A percentile compares a stretch with the other conserved stretches of the same genome.
phyloP scores from a whole-genome alignment of 192 early-diverging fungal genomes.

The Spinellus fusiger region DNA sequence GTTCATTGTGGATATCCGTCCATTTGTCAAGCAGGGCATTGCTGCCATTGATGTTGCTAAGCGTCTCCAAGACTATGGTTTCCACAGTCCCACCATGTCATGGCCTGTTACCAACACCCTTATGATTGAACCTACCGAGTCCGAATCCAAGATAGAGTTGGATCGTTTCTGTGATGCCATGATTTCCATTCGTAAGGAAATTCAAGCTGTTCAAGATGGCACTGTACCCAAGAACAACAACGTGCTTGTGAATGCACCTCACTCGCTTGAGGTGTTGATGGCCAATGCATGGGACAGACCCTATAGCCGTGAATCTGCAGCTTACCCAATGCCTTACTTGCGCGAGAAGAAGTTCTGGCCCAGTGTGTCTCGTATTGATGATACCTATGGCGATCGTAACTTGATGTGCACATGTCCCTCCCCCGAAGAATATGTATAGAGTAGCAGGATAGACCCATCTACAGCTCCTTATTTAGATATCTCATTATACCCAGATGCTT shows the following conservation, averaged over 20 bases:
- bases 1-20: conserved; percentile 95
- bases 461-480: neutral
- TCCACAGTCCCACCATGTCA: conserved; percentile 99
- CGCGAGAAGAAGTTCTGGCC: conserved; percentile 97
- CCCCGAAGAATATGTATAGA: conserved; percentile 62
- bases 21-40: conserved; percentile 77
- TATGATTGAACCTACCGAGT: conserved; percentile 99
- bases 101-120: conserved; percentile 98
- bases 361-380: conserved; percentile 86
- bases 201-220: conserved; percentile 81
- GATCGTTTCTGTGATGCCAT: conserved; percentile 98
- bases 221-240: conserved; percentile 83
- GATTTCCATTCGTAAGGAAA: conserved; percentile 93
- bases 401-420: conserved; percentile 95
- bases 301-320: conserved; percentile 84
- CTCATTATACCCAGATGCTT: neutral
- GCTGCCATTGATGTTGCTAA: conserved; percentile 98
- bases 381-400: conserved; percentile 93
- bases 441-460: neutral
- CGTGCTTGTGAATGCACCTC: conserved; percentile 84
- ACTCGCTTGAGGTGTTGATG: conserved; percentile 73
- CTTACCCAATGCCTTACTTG: conserved; percentile 81
- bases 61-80: conserved; percentile 97
- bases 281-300: conserved; percentile 80
- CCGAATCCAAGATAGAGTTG: conserved; percentile 86